Base-by-base conservation (phyloP, 371 early-diverging fungal species). In the Ordospora colligata region DNA sequence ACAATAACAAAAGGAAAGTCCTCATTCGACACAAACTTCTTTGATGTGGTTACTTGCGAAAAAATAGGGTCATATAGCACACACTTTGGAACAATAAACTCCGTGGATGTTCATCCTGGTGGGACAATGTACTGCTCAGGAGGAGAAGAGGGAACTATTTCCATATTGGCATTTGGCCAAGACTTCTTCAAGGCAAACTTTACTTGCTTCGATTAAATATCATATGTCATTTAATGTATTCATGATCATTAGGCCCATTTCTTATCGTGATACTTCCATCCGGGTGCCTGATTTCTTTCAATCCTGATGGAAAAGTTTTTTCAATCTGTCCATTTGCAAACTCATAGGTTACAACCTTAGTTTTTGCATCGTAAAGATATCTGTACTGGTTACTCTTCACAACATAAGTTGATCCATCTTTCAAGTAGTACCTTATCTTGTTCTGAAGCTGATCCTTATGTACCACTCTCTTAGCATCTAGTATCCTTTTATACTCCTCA, bases 71-170 rank as follows among this genome's bases (percentile, higher is more conserved):
- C 93, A 75, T 92, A 93, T 62, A 92, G 90, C 86, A 95, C 96
- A 47, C 99, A 99, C 83, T 96, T 97, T 86, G 96, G 97, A 80
- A 96, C 98, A 68, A 95, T 97, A 86, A 97, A 97, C 87, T 93
- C 96, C 14, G 88, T 97, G 75, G 94, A 95, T 32, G 91, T 95
- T 75, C 91, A 92, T 83, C 96, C 96, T 19, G 89, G 89, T 75
- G 95, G 96, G 62, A 90, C 87, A 75, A 88, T 87, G 82, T 86
- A 77, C 69, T 54, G 46, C 51, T 77, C 80, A 21, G 83, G 73
- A 25, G 83, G 83, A 21, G 83, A 83, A 69, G 80, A 80, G 46
- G 80, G 80, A 19, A 71, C 69, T 42, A 19, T 83, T 21, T 54
- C 44, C 42, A 40, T 82, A 19, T 52, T 82, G 6, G 46, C 53